These are phyloP conservation scores for Saccharomyces hybrid DNA, from an alignment of 1,139 yeast species.

Conservation along the genomic window DNA sequence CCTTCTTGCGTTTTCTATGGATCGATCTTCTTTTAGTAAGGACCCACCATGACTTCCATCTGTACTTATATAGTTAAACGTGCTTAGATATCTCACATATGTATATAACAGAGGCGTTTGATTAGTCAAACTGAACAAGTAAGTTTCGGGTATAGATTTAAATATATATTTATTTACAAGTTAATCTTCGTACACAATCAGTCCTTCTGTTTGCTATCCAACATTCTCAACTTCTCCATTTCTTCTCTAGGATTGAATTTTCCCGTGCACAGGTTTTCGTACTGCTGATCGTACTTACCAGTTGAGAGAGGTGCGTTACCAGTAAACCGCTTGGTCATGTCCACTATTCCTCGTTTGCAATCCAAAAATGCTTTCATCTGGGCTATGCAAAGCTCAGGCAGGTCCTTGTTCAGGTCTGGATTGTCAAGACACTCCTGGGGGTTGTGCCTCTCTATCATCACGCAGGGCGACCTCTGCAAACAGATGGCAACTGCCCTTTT, in stretches of 20 bases:
- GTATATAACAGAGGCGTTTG: neutral
- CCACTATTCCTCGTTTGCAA: constrained; percentile 77
- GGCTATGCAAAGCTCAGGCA: constrained; percentile 85
- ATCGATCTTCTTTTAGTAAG: neutral
- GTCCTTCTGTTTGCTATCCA: constrained; percentile 19
- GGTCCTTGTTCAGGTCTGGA: constrained; percentile 63
- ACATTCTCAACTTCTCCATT: constrained; percentile 50
- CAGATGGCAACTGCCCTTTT: constrained; percentile 90
- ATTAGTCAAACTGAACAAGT: neutral
- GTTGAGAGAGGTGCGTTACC: constrained; percentile 93
- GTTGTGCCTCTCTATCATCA: constrained; percentile 76
- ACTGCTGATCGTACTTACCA: constrained; percentile 84
- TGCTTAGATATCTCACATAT: neutral
- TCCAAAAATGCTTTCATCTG: constrained; percentile 81
- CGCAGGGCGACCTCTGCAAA: constrained; percentile 93
- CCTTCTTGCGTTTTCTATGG: neutral
- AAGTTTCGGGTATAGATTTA: neutral
- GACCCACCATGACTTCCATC: neutral
- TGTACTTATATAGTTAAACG: neutral
- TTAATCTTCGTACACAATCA: constrained; percentile 2
- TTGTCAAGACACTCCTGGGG: constrained; percentile 83
- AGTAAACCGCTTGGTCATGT: constrained; percentile 83
- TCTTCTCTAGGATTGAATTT: constrained; percentile 77
- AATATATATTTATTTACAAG: neutral
- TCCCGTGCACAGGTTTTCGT: constrained; percentile 69